Conservation (phyloP, 164 flowering plant genomes). For the Magnolia changhungtana region DNA sequence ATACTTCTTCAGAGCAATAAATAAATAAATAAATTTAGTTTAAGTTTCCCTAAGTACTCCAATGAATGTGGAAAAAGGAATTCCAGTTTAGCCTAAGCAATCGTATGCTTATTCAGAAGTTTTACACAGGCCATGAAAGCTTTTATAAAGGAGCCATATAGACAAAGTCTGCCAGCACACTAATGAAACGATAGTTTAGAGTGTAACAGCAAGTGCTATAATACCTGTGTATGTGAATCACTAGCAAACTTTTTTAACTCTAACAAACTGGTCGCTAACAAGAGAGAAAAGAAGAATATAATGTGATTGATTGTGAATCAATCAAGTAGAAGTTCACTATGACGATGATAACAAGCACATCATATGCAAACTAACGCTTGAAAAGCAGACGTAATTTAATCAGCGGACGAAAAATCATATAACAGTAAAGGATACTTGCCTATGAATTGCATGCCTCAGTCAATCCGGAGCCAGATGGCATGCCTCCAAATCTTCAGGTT, state of each 20-base stretch:
- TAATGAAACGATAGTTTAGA: neutral
- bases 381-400: slow-evolving; percentile 9
- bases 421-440: slow-evolving; percentile 51
- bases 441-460: slow-evolving; percentile 24
- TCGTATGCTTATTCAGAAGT: neutral
- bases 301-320: neutral
- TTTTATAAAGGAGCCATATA: neutral
- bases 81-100: neutral
- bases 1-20: neutral
- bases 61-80: neutral
- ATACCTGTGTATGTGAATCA: neutral
- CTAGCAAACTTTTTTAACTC: neutral
- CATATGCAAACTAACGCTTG: slow-evolving; percentile 9
- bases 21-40: too few relatives aligned
- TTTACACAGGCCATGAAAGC: neutral
- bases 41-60: neutral
- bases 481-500: slow-evolving; percentile 25
- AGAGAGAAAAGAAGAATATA: neutral
- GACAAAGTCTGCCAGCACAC: too few relatives aligned
- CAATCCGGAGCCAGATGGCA: slow-evolving; percentile 24
- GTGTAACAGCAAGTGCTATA: neutral
- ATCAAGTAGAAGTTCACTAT: neutral
- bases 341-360: neutral
- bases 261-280: neutral
- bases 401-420: slow-evolving; percentile 20